Evolutionary conservation across 2,329 filamentous ascomycete species (phyloP), one percentile per base, ranked within the genome.

Genomic region (Xylaria sp.): DNA sequence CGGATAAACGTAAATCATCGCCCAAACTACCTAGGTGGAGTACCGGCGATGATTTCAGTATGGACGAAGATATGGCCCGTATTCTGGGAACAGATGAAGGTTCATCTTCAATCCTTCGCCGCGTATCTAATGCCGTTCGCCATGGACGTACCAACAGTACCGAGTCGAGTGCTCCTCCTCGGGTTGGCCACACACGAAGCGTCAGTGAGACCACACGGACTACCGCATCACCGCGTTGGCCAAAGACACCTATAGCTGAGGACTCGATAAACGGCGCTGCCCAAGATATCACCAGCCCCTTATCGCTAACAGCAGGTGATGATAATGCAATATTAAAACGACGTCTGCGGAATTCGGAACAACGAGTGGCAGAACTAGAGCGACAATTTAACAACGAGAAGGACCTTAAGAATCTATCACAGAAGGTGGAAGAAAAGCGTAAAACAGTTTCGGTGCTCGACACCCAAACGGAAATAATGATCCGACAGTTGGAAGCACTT

Each of bases 361-460:
- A 94, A 74, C 87, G 89, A 63, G 92, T 97, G 56, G 88, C 92
- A 1, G 94, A 97, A 77, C 86, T 99, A 55, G 91, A 94, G 76
- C 84, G 88, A n/a, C 89, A 92, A 67, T 92, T 92, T 71, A 83
- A 79, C 51, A 84, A 83, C 2, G 87, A 88, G 67, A 87, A 87
- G 69, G 85, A 87, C 61, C 76, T 89, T 23, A 90, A 90, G 77
- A 90, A 89, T 70, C 87, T 96, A 31, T 96, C 96, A 77, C 93
- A 90, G 70, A 94, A 94, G 74, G 81, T 98, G 23, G 84, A 91
- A 37, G 94, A 98, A 77, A 98, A 98, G 80, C 86, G 95, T 61
- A 97, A 96, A 72, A 98, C 95, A 0, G 95, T 99, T 75, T 94
- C 94, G 6, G 91, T 96, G 17, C 82, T 98, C 54, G 94, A 98